These are phyloP conservation scores for Penicillium paradoxum DNA, from an alignment of 495 filamentous ascomycete genomes.

Conservation along the genomic window DNA sequence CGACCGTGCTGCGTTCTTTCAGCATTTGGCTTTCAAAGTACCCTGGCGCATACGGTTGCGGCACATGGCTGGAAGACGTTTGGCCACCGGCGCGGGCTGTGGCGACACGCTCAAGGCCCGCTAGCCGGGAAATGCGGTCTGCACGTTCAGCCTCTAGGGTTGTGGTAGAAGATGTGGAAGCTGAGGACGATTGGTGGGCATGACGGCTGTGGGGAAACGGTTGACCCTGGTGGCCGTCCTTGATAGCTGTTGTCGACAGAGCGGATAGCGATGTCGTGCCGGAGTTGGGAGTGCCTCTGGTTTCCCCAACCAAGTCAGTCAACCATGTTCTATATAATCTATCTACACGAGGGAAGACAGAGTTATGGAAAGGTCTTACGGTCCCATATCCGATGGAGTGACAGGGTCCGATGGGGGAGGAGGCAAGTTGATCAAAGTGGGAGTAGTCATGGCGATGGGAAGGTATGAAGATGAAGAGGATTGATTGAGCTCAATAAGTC, in stretches of 20 bases:
- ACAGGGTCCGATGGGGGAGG: constrained; percentile 77
- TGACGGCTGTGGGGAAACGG: constrained; percentile 53
- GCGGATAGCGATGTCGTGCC: constrained; percentile 80
- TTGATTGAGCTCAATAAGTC: background rate
- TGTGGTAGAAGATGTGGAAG: constrained; percentile 54
- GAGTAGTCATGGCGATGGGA: constrained; percentile 30
- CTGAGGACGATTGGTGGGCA: constrained; percentile 31
- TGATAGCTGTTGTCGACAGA: constrained; percentile 86
- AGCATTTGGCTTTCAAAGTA: constrained; percentile 68
- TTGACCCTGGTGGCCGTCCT: constrained; percentile 84
- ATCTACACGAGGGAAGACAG: constrained; percentile 1
- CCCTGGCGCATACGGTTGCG: constrained; percentile 31
- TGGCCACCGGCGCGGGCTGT: constrained; percentile 53
- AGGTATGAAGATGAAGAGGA: background rate
- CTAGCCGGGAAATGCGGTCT: constrained; percentile 86
- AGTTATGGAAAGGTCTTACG: constrained; percentile 53
- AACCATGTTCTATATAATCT: constrained; percentile 8
- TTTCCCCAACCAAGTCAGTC: constrained; percentile 9
- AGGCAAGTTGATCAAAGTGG: constrained; percentile 81
- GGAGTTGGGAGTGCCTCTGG: constrained; percentile 85
- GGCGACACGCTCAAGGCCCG: constrained; percentile 75
- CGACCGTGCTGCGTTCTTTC: constrained; percentile 78
- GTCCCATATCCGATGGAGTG: constrained; percentile 82
- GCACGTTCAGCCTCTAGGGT: constrained; percentile 85
- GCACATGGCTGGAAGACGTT: constrained; percentile 22